These are phyloP conservation scores for Taphrina sp. DNA, from an alignment of 1,139 yeast species.

Conservation along the genomic window DNA sequence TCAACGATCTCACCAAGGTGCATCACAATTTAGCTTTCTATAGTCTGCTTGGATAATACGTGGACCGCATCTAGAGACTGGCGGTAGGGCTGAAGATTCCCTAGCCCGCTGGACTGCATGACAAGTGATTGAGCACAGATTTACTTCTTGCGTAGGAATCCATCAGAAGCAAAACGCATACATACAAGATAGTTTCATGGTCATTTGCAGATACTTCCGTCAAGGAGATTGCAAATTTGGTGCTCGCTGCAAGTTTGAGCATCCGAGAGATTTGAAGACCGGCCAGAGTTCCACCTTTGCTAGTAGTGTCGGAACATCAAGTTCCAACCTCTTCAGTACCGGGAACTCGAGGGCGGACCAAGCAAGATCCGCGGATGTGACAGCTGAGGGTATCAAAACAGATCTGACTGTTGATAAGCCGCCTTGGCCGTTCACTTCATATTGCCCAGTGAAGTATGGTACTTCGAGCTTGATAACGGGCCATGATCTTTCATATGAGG, in stretches of 20 bases:
- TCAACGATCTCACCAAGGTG: no score
- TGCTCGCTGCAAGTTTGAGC: slow-evolving; percentile 27
- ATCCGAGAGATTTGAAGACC: slow-evolving; percentile 2
- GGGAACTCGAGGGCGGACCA: background rate
- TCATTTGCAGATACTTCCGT: slow-evolving; percentile 30
- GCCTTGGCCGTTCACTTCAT: slow-evolving; percentile 30
- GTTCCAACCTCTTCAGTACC: background rate
- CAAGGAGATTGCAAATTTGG: slow-evolving; percentile 33
- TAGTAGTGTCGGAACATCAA: background rate
- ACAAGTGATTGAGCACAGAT: no score
- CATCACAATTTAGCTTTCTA: no score
- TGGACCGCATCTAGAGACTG: no score
- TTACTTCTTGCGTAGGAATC: no score
- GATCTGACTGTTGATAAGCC: slow-evolving; percentile 23
- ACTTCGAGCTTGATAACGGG: slow-evolving; percentile 19
- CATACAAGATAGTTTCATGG: no score
- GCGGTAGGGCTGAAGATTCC: no score
- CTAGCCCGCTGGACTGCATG: no score
- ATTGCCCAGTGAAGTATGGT: slow-evolving; percentile 27
- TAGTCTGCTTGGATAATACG: no score
- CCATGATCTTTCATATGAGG: slow-evolving; percentile 31
- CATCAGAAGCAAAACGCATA: no score
- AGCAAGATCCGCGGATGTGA: background rate
- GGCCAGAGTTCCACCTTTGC: background rate
- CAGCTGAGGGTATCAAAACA: slow-evolving; percentile 3